phyloP scores from a whole-genome alignment of 2,329 filamentous ascomycete genomes.

The Didymella keratinophila region DNA sequence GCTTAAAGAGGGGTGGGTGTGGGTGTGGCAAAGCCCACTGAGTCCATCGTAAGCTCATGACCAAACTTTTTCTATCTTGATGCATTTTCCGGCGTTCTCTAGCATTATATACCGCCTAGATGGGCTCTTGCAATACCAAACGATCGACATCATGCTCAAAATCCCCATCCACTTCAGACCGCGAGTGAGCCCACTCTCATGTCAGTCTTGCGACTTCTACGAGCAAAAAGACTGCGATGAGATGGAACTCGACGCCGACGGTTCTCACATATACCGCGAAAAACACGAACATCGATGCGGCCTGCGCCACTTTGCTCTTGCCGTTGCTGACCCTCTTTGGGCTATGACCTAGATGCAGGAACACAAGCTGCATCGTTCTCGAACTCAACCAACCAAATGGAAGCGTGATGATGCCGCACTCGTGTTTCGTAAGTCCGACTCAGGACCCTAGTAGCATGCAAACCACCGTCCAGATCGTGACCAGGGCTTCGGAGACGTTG shows the following conservation, averaged over 20 bases:
- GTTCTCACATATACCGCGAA: not conserved
- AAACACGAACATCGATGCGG: not conserved
- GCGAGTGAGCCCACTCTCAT: not conserved
- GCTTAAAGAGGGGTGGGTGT: slow-evolving; percentile 27
- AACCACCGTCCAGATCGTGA: not conserved
- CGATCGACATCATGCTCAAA: not conserved
- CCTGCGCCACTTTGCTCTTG: not conserved
- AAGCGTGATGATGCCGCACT: not conserved
- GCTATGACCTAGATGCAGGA: not conserved
- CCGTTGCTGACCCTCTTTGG: not conserved
- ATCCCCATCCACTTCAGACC: not conserved
- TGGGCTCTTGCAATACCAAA: not conserved
- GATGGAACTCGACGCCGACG: not conserved
- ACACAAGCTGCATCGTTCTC: not conserved
- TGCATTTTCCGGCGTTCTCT: not conserved
- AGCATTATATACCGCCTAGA: not conserved
- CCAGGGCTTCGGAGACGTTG: not conserved
- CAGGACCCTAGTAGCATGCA: not conserved
- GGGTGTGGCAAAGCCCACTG: slow-evolving; percentile 35
- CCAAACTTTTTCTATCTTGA: not conserved
- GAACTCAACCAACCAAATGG: not conserved
- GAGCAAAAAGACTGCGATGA: not conserved
- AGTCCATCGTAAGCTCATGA: not conserved
- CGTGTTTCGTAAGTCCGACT: not conserved
- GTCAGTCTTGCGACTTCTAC: not conserved